Conservation (phyloP, 2,329 filamentous ascomycete genomes). For the Ophiocordyceps australis region DNA sequence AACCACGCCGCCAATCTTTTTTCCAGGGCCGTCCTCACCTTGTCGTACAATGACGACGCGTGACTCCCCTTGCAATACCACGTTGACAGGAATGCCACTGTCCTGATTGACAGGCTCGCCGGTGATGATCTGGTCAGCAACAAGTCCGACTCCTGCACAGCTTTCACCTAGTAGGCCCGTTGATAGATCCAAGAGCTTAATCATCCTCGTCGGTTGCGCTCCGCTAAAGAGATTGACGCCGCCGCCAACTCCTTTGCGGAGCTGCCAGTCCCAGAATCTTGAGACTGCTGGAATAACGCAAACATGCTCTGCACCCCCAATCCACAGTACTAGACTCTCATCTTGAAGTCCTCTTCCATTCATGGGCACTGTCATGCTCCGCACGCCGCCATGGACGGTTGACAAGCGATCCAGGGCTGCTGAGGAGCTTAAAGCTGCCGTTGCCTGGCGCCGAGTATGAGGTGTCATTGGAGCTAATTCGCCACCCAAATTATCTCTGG, state of each 20-base stretch:
- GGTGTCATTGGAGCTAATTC: constrained; percentile 49
- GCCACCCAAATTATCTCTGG: constrained; percentile 17
- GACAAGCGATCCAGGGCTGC: constrained; percentile 31
- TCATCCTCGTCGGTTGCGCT: constrained; percentile 33
- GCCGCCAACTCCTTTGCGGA: constrained; percentile 29
- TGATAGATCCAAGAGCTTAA: constrained; percentile 32
- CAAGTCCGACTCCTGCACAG: constrained; percentile 30
- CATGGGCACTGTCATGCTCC: constrained; percentile 25
- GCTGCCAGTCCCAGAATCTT: constrained; percentile 41
- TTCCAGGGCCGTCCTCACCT: constrained; percentile 26
- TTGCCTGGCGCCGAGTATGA: constrained; percentile 35
- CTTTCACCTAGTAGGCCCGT: constrained; percentile 37
- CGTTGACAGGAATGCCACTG: constrained; percentile 29
- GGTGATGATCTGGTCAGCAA: constrained; percentile 15
- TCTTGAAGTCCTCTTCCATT: constrained; percentile 24
- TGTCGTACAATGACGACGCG: constrained; percentile 36
- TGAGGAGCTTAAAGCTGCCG: constrained; percentile 22
- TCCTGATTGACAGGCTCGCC: constrained; percentile 8
- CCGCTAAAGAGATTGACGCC: constrained; percentile 37
- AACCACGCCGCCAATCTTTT: constrained; percentile 20
- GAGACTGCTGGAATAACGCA: constrained; percentile 35
- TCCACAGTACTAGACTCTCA: constrained; percentile 37
- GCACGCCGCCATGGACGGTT: constrained; percentile 32
- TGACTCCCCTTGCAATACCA: constrained; percentile 36
- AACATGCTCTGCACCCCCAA: constrained; percentile 36